Conservation (phyloP, 2,329 filamentous ascomycete genomes). For the Cytospora paraplurivora region DNA sequence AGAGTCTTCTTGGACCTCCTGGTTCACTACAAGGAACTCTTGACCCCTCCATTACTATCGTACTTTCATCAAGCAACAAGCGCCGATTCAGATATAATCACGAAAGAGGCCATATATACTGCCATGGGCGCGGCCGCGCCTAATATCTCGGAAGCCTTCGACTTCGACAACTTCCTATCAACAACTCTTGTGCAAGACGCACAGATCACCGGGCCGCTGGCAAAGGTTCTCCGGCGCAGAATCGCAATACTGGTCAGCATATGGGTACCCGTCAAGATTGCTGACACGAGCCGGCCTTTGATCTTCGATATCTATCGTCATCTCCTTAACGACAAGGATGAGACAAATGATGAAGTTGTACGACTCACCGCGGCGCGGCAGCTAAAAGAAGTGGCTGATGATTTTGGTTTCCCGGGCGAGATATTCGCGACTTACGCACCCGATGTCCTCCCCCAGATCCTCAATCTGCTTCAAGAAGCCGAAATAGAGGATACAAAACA, state of each 20-base stretch:
- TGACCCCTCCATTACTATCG: slow-evolving; percentile 75
- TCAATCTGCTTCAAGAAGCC: slow-evolving; percentile 77
- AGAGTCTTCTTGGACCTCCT: slow-evolving; percentile 91
- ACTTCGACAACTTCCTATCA: slow-evolving; percentile 80
- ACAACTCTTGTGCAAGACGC: slow-evolving; percentile 78
- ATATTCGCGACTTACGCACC: slow-evolving; percentile 77
- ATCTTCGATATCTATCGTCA: slow-evolving; percentile 90
- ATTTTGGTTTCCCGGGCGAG: slow-evolving; percentile 77
- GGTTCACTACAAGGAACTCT: slow-evolving; percentile 81
- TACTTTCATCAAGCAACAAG: slow-evolving; percentile 81
- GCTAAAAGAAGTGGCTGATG: slow-evolving; percentile 77
- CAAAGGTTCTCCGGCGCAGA: slow-evolving; percentile 82
- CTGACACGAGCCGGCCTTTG: slow-evolving; percentile 66
- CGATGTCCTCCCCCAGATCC: slow-evolving; percentile 70
- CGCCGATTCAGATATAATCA: slow-evolving; percentile 67
- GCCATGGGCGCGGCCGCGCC: slow-evolving; percentile 85
- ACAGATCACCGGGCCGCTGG: slow-evolving; percentile 62
- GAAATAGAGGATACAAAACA: slow-evolving; percentile 87
- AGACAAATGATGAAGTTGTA: slow-evolving; percentile 86
- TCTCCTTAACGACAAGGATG: slow-evolving; percentile 75
- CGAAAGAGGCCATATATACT: slow-evolving; percentile 93
- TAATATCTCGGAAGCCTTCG: slow-evolving; percentile 71
- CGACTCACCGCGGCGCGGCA: slow-evolving; percentile 87
- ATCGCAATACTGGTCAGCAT: slow-evolving; percentile 87
- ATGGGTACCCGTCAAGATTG: slow-evolving; percentile 81